Base-by-base conservation (phyloP, 1,284 basidiomycete species). In the Kwoniella shivajii region DNA sequence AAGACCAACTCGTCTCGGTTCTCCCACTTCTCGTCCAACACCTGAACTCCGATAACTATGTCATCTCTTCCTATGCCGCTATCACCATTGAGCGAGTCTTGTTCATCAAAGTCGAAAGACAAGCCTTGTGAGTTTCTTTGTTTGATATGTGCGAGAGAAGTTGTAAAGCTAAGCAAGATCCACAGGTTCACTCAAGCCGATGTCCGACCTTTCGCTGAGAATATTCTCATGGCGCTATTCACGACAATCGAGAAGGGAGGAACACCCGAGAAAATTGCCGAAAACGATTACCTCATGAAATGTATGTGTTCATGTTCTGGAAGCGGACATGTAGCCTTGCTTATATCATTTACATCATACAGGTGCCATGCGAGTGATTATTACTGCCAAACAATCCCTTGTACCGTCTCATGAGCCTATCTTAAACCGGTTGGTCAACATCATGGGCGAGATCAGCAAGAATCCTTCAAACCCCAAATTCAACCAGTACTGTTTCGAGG, bases 221-320 rank as follows among this genome's bases (percentile, higher is more conserved):
- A 83, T 44, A 83, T 97, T 57, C 78, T 99, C 36, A 82, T 87
- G 70, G 87, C 87, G 2, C 80, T 97, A 3, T 84, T 99, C 64
- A 78, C 79, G 39, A 92, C 90, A 74, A 89, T 98, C 50, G 89
- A 93, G 73, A 80, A 82, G 37, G 89, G 87, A n/a, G 83, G 82
- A 0, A 89, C 90, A 1, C 88, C 95, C 0, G 91, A 97, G 74
- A 96, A 96, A 80, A 85, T 97, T 27, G 92, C 96, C 0, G 94
- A 98, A 76, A 99, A 99, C 71, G 95, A 99, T 75, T 91, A 96
- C 78, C 80, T 98, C 51, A 98, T 98, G 92, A 94, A 92, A 81
- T 96, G 95, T 92, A 65, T 47, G 86, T 75, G 22, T 20, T 33
- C 10, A 18, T 7, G 34, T 13, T 37, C 22, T n/a, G 14, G 20